These are phyloP conservation scores for Suillus ampliporus DNA, from an alignment of 768 basidiomycete species.

Conservation along the genomic window DNA sequence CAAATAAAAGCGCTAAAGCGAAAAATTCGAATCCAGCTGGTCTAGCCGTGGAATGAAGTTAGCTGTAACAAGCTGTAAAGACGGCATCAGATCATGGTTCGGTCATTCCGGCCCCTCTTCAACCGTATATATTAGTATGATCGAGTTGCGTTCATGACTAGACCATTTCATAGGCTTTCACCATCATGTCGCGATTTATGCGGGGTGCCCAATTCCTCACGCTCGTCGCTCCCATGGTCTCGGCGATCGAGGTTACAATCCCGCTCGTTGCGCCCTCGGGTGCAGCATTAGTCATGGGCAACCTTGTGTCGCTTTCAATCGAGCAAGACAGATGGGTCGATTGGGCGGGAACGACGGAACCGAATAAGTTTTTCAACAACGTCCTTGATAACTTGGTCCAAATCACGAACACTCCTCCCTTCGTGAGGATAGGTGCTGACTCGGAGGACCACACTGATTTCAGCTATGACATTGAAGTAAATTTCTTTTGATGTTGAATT, in stretches of 20 bases:
- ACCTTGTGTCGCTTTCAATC: slow-evolving; percentile 67
- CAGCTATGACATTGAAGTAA: slow-evolving; percentile 51
- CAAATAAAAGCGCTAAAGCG: too few species aligned
- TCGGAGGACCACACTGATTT: slow-evolving; percentile 64
- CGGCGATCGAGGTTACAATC: slow-evolving; percentile 41
- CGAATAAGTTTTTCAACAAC: slow-evolving; percentile 66
- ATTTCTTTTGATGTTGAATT: slow-evolving; percentile 6
- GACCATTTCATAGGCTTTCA: not conserved
- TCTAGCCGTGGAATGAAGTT: too few species aligned
- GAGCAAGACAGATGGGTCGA: slow-evolving; percentile 76
- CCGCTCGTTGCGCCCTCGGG: slow-evolving; percentile 42
- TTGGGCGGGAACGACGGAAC: slow-evolving; percentile 58
- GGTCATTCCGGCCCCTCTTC: too few species aligned
- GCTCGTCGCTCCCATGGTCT: slow-evolving; percentile 11
- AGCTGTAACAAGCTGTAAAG: too few species aligned
- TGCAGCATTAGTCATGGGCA: slow-evolving; percentile 47
- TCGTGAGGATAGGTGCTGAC: slow-evolving; percentile 65
- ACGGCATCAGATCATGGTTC: too few species aligned
- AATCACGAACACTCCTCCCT: slow-evolving; percentile 58
- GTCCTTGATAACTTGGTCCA: slow-evolving; percentile 59
- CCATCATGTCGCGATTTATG: slow-evolving; percentile 16
- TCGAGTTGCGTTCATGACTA: too few species aligned
- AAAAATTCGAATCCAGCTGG: too few species aligned
- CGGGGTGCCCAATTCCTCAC: slow-evolving; percentile 5
- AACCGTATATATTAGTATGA: too few species aligned